phyloP scores from a whole-genome alignment of 805 yeast species.

The Wickerhamiella occidentalis region DNA sequence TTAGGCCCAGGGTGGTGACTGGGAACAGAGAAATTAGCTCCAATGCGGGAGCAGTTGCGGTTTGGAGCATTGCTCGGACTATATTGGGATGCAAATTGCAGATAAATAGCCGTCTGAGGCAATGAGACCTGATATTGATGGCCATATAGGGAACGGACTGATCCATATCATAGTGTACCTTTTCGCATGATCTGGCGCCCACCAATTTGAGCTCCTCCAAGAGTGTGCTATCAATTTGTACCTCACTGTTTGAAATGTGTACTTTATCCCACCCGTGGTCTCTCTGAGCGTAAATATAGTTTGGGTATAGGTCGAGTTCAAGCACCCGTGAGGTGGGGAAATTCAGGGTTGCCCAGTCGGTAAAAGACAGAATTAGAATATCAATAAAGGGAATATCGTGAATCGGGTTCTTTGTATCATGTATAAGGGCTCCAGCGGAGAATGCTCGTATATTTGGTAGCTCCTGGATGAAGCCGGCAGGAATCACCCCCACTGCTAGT shows the following conservation, averaged over 20 bases:
- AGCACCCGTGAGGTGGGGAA: background rate
- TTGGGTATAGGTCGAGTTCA: conserved; percentile 5
- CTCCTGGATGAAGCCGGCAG: background rate
- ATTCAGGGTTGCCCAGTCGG: conserved; percentile 4
- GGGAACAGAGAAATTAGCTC: background rate
- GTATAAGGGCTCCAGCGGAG: background rate
- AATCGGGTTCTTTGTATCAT: background rate
- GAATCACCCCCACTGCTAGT: background rate
- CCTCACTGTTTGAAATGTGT: background rate
- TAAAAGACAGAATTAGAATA: background rate
- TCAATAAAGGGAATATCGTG: background rate
- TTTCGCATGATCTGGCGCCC: background rate
- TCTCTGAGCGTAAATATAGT: background rate
- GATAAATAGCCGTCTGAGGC: background rate
- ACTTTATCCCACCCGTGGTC: background rate
- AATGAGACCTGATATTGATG: background rate
- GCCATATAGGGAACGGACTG: background rate
- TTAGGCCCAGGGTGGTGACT: background rate
- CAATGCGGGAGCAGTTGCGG: background rate
- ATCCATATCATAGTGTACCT: background rate
- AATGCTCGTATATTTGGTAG: background rate
- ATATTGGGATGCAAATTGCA: background rate
- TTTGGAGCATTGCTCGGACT: background rate
- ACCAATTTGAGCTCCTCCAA: conserved; percentile 8
- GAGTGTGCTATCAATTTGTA: background rate